Evolutionary conservation across 371 early-diverging fungal genomes (phyloP).

Genomic region (Mucor saturninus): DNA sequence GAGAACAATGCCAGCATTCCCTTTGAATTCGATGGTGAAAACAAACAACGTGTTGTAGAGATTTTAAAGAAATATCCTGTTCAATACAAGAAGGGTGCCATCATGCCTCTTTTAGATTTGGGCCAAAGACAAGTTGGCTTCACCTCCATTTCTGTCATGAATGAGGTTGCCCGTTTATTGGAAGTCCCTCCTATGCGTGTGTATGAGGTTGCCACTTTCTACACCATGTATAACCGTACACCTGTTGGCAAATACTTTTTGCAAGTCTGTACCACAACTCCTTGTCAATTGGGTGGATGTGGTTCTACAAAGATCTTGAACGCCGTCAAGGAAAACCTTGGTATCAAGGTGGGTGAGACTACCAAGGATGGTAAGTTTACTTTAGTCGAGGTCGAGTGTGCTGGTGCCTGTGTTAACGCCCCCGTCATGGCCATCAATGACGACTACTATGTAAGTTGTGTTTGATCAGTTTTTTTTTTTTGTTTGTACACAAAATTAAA

Average conservation of each 20-base stretch:
- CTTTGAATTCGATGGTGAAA: conserved; percentile 87
- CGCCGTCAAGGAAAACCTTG: conserved; percentile 82
- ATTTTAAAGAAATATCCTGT: conserved; percentile 95
- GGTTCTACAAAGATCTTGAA: conserved; percentile 91
- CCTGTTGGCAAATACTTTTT: conserved; percentile 98
- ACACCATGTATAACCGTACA: conserved; percentile 98
- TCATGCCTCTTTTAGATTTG: conserved; percentile 94
- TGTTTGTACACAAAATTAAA: not conserved
- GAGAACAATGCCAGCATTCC: conserved; percentile 87
- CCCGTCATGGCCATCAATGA: conserved; percentile 98
- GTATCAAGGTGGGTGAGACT: conserved; percentile 93
- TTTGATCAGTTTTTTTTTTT: not conserved
- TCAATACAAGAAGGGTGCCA: conserved; percentile 97
- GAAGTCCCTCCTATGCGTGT: conserved; percentile 98
- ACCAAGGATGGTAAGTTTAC: conserved; percentile 95
- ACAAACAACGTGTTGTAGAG: conserved; percentile 80
- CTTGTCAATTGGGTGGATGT: conserved; percentile 90
- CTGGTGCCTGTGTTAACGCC: conserved; percentile 98
- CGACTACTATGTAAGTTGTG: conserved; percentile 85
- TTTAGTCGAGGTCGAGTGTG: conserved; percentile 98
- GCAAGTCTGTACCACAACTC: conserved; percentile 98
- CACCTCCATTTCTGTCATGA: conserved; percentile 95
- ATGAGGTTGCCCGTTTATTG: conserved; percentile 91
- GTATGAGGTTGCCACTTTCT: conserved; percentile 99
- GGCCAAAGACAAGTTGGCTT: conserved; percentile 95